Base-by-base conservation (phyloP, 305 asterid species). In the Rubia balearica region DNA sequence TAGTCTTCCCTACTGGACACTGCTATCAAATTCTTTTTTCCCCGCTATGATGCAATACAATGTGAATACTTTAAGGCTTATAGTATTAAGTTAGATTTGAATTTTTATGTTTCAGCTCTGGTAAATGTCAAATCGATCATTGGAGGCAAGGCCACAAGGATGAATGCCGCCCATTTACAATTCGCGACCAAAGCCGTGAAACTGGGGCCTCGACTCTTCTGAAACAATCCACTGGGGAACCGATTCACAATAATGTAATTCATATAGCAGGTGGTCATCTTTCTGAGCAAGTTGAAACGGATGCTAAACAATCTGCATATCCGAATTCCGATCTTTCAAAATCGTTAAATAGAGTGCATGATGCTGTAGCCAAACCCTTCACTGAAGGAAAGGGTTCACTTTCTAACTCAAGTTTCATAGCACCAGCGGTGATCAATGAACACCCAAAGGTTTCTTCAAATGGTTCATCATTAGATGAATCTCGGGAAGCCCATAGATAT, bases 131-230 rank as follows among this genome's bases (percentile, higher is more conserved):
- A 84, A 78, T 80, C 68, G 79, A 82, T 71, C 96, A 90, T 73
- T 90, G 97, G 97, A 86, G 95, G 71, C 87, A 80, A 81, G 95
- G 96, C 74, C 97, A 90, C 89, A 89, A 76, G 84, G 86, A 83
- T 78, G 87, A 87, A 71, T 90, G 97, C 71, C 87, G 33, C 59
- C 86, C 87, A 36, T 72, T 84, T 69, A 67, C 75, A 43, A 57
- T 57, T 73, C n/a, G 72, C 33, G 74, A 75, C 60, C 85, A 70
- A 69, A 75, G 59, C 57, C 70, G 30, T 75, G 87, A 79, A 59
- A 64, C 43, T 63, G 86, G 73, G 68, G 71, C 60, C 9, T 71
- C 76, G 64, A 73, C 79, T 68, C 48, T 22, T 61, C 68, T 21
- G 55, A 79, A 84, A 66, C 80, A 67, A 48, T 64, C 71, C 36